Conservation (phyloP, 805 yeast genomes). For the Pichia scutulata region DNA sequence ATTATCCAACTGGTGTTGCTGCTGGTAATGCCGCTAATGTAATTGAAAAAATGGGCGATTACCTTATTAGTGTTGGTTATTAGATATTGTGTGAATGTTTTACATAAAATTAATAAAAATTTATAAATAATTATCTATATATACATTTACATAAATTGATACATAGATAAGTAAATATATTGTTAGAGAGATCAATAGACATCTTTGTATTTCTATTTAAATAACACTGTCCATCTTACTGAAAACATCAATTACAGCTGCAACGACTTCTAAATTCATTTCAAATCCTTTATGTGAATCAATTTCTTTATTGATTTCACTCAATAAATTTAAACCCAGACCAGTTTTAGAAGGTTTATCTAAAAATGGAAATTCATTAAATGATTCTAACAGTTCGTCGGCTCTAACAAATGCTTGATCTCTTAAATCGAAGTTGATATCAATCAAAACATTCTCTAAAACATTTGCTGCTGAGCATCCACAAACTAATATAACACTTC, state of each 20-base stretch:
- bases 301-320: conserved; percentile 41
- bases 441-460: conserved; percentile 75
- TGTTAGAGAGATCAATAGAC: neutral
- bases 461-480: conserved; percentile 96
- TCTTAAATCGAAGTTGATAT: conserved; percentile 76
- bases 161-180: neutral
- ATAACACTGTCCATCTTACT: conserved; percentile 87
- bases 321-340: conserved; percentile 60
- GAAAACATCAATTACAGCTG: conserved; percentile 87
- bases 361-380: conserved; percentile 74
- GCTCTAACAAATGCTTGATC: conserved; percentile 91
- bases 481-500: conserved; percentile 76
- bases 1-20: conserved; percentile 83
- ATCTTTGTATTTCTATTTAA: conserved; percentile 25
- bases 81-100: conserved; percentile 26
- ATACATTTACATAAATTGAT: neutral
- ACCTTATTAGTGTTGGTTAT: conserved; percentile 80
- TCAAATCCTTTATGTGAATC: conserved; percentile 44
- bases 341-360: conserved; percentile 54
- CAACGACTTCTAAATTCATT: conserved; percentile 76
- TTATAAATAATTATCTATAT: neutral
- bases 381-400: conserved; percentile 82
- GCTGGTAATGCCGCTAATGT: conserved; percentile 94
- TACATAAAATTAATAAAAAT: neutral
- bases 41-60: conserved; percentile 93